Evolutionary conservation across 2,329 filamentous ascomycete genomes (phyloP).

Genomic region (Amylocarpus encephaloides): DNA sequence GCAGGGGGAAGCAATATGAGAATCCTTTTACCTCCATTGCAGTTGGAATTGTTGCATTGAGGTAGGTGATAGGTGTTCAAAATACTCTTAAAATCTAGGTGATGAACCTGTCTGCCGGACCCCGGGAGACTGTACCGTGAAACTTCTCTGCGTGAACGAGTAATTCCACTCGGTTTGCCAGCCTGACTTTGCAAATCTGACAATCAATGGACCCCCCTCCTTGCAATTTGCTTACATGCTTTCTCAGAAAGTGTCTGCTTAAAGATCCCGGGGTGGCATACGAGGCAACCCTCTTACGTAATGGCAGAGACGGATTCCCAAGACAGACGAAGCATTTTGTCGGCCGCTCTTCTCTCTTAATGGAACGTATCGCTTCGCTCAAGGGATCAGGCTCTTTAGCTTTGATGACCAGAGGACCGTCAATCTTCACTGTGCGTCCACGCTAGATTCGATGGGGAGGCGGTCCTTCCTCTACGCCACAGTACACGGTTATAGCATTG

Average conservation of each 20-base stretch:
- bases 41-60: no score
- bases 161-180: background rate
- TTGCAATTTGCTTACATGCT: constrained; percentile 3
- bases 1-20: no score
- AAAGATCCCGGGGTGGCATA: constrained; percentile 6
- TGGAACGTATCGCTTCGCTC: constrained; percentile 7
- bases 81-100: constrained; percentile 5
- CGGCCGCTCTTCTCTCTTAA: constrained; percentile 11
- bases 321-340: constrained; percentile 2
- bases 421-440: background rate
- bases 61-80: no score
- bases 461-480: constrained; percentile 5
- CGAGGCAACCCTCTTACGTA: constrained; percentile 2
- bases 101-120: background rate
- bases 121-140: background rate
- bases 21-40: no score
- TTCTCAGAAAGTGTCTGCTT: constrained; percentile 9
- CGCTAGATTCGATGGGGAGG: background rate
- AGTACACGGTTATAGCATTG: constrained; percentile 7
- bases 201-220: constrained; percentile 3
- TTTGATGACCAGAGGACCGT: constrained; percentile 7
- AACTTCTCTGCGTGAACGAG: background rate
- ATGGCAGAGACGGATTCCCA: background rate
- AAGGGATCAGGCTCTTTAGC: constrained; percentile 5
- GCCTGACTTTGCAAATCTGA: no score